Base-by-base conservation (phyloP, 371 early-diverging fungal genomes). In the Mortierella polycephala region DNA sequence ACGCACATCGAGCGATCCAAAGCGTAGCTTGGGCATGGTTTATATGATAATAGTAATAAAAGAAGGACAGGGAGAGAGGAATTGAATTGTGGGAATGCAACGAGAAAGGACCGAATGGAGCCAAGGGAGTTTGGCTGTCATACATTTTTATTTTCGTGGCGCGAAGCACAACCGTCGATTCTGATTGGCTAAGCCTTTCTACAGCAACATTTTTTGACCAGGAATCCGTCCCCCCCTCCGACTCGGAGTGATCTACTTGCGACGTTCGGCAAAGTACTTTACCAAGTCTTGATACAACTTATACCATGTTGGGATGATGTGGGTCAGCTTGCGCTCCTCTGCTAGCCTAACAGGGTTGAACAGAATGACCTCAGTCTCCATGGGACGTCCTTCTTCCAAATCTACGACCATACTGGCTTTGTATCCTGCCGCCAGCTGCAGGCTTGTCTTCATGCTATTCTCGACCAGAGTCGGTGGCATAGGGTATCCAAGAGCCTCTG, bases 1-100 rank as follows among this genome's bases (percentile, higher is more conserved):
- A 37, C 95, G 90, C 50, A 95, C 91, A 70, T 97, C 98, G 46
- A 96, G 83, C 5, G 95, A 92, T 23, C 93, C 90, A 76, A 97
- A 96, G 62, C 96, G 91, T 70, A 88, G 89, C 76, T 91, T 91
- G 30, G 74, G 58, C 77, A 76, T 76, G 39, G 52, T 64, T 62
- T 8, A 44, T 57, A n/a, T 30, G 30, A 40, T 16, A n/a, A 41
- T 42, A n/a, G 10, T 41, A n/a, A 18, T 44, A 42, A 30, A 42
- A 18, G 54, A 5, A 10, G 60, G 42, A 20, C 21, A 18, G 70
- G 11, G n/a, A 47, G 60, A 23, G 14, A 53, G 52, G 52, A 53
- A 37, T 56, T 46, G 16, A 14, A 6, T 51, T 45, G 55, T 40
- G 55, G 30, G 46, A 44, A 11, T 51, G 23, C 20, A 42, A 18